A percentile compares a stretch with the other conserved stretches of the same genome.
Conservation (phyloP, 345 rosid species). For the Arabis alpina region DNA sequence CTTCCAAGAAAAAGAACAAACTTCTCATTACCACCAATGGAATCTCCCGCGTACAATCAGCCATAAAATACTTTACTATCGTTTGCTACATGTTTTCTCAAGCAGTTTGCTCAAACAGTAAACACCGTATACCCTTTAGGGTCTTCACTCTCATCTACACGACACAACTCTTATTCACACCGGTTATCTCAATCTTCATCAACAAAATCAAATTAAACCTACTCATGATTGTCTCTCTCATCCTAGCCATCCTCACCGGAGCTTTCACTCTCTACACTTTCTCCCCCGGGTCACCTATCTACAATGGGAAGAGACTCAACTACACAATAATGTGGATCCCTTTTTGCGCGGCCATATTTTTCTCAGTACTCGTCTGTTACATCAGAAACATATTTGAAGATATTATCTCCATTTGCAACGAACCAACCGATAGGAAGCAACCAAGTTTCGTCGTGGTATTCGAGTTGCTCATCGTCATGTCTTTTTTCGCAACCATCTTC, state of each 20-base stretch:
- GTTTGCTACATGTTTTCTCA: too few species aligned
- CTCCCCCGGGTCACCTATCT: constrained; percentile 10
- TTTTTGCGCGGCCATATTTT: neutral
- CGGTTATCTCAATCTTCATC: neutral
- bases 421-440: neutral
- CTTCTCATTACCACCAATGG: too few species aligned
- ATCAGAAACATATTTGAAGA: neutral
- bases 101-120: too few species aligned
- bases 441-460: constrained; percentile 9
- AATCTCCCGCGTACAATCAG: too few species aligned
- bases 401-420: neutral
- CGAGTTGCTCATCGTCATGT: constrained; percentile 7
- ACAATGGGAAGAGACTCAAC: neutral
- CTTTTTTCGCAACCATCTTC: neutral
- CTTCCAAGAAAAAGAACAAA: too few species aligned
- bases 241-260: constrained; percentile 38
- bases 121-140: neutral
- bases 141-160: neutral
- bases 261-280: constrained; percentile 42
- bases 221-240: constrained; percentile 14
- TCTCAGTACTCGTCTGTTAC: constrained; percentile 4
- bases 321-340: neutral
- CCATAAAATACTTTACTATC: too few species aligned
- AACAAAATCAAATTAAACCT: neutral
- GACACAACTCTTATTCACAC: constrained; percentile 22